Percentiles rank a stretch among this genome's conserved stretches.
Evolutionary conservation across 140 eudicot genomes (phyloP).

Genomic region (Flaveria floridana): DNA sequence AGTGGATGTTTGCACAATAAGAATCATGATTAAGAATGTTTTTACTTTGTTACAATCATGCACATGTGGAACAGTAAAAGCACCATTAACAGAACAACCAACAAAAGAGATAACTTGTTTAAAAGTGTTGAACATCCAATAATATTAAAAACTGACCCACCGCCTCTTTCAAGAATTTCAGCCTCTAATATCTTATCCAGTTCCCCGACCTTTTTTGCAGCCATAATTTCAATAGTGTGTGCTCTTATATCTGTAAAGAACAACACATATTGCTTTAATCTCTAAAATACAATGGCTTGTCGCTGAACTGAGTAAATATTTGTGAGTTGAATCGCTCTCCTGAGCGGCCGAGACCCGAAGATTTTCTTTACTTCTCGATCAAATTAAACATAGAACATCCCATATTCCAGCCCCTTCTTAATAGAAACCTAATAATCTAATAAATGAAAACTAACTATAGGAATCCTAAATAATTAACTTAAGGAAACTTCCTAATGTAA

Average conservation of each 20-base stretch:
- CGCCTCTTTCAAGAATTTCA: background rate
- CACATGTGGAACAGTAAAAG: background rate
- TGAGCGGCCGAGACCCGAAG: background rate
- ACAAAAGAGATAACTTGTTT: too few relatives aligned
- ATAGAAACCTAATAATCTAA: background rate
- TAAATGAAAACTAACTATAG: constrained; percentile 1
- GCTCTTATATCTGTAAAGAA: background rate
- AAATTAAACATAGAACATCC: background rate
- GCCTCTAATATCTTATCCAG: background rate
- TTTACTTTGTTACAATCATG: background rate
- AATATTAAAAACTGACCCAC: background rate
- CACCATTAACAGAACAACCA: constrained; percentile 1
- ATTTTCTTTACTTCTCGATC: constrained; percentile 2
- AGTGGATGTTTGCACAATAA: constrained; percentile 6
- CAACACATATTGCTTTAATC: background rate
- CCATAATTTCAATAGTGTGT: background rate
- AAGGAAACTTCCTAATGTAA: constrained; percentile 14
- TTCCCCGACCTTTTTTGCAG: background rate
- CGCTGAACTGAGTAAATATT: background rate
- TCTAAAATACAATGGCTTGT: background rate
- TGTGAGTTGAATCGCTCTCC: background rate
- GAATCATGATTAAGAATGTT: background rate
- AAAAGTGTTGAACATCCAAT: background rate
- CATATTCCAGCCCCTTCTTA: background rate
- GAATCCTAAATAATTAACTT: background rate